phyloP scores from a whole-genome alignment of 129 eudicot genomes.

The Calendula officinalis region DNA sequence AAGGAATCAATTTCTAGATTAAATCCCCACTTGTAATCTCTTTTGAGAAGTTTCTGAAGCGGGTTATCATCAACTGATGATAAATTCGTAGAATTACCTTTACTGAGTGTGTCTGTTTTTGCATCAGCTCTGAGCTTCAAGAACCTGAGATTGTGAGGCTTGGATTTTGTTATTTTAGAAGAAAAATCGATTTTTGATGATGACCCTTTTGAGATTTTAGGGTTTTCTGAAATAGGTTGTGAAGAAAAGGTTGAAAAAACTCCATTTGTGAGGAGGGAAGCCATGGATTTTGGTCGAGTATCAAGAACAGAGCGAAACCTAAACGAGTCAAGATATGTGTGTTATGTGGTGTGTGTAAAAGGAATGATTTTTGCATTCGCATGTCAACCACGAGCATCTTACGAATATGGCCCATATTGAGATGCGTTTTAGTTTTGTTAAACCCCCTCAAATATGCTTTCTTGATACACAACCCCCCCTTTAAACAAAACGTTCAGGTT shows the following conservation, averaged over 20 bases:
- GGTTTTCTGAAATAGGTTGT: conserved; percentile 50
- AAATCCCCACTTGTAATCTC: conserved; percentile 91
- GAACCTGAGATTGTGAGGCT: conserved; percentile 37
- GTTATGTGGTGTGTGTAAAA: conserved; percentile 18
- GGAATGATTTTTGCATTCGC: conserved; percentile 13
- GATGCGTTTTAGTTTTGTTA: too few species aligned
- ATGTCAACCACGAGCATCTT: conserved; percentile 44
- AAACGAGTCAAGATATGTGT: conserved; percentile 12
- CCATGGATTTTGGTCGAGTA: conserved; percentile 46
- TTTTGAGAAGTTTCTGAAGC: conserved; percentile 73
- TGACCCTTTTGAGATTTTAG: conserved; percentile 45
- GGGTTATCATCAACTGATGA: conserved; percentile 54
- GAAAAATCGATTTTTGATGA: conserved; percentile 24
- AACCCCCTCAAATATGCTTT: too few species aligned
- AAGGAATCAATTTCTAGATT: conserved; percentile 86
- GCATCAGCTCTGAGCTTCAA: conserved; percentile 64
- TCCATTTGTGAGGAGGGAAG: conserved; percentile 79
- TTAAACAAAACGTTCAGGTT: too few species aligned
- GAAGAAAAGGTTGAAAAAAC: conserved; percentile 49
- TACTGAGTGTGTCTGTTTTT: conserved; percentile 45
- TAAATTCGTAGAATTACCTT: conserved; percentile 48
- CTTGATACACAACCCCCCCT: too few species aligned
- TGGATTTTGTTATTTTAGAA: conserved; percentile 24
- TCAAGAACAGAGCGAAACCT: conserved; percentile 18
- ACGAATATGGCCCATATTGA: neutral